A percentile compares a stretch with the other conserved stretches of the same genome.
Evolutionary conservation across 257 asterid genomes (phyloP).

Genomic region (Anisodus acutangulus): DNA sequence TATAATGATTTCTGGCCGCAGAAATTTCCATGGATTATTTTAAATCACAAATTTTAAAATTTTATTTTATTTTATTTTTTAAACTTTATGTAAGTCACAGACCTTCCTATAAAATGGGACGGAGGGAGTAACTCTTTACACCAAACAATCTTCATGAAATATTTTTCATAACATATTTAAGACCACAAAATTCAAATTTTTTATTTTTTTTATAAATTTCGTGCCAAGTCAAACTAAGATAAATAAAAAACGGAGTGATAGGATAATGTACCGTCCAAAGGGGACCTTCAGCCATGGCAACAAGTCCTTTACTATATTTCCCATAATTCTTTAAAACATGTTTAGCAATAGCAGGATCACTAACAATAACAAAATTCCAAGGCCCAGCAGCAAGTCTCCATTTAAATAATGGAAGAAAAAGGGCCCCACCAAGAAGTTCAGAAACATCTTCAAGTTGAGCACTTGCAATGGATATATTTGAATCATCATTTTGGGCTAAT

Average conservation of each 20-base stretch:
- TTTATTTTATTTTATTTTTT: too few relatives aligned
- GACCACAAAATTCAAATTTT: too few relatives aligned
- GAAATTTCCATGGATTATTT: too few relatives aligned
- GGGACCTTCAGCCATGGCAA: constrained; percentile 96
- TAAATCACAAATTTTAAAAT: too few relatives aligned
- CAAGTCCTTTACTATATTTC: constrained; percentile 84
- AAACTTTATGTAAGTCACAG: too few relatives aligned
- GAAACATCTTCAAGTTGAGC: constrained; percentile 91
- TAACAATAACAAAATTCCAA: constrained; percentile 75
- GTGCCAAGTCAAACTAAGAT: too few relatives aligned
- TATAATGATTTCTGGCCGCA: too few relatives aligned
- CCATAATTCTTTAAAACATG: constrained; percentile 86
- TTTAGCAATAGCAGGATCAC: constrained; percentile 91
- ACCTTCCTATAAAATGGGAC: too few relatives aligned
- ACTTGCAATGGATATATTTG: constrained; percentile 80
- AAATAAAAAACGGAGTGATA: neutral
- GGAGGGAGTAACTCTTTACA: too few relatives aligned
- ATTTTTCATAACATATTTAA: too few relatives aligned
- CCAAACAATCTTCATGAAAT: too few relatives aligned
- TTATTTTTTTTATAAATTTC: too few relatives aligned
- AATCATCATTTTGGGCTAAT: constrained; percentile 68
- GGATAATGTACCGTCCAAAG: constrained; percentile 78
- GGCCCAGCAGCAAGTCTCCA: constrained; percentile 97
- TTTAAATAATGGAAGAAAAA: constrained; percentile 83
- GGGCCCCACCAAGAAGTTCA: constrained; percentile 88